Conservation (phyloP, 2,329 filamentous ascomycete species). For the Fusarium torulosum region DNA sequence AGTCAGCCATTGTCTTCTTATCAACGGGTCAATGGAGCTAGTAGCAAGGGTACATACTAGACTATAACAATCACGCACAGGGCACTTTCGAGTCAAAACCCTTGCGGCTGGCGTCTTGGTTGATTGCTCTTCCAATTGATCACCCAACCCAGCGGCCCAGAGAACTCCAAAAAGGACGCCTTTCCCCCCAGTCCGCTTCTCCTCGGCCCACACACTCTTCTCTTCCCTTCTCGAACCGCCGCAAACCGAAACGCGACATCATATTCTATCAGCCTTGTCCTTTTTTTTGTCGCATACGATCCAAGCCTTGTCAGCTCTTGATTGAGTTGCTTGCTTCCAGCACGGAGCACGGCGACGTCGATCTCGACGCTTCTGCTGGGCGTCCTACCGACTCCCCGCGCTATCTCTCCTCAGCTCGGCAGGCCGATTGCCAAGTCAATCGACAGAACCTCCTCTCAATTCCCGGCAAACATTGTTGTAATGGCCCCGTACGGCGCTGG, state of each 20-base stretch:
- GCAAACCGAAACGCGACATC: conserved; percentile 51
- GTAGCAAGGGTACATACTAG: conserved; percentile 33
- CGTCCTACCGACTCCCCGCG: conserved; percentile 20
- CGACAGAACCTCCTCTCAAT: conserved; percentile 15
- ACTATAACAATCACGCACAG: conserved; percentile 17
- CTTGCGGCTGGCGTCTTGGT: conserved; percentile 13
- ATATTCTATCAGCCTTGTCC: conserved; percentile 31
- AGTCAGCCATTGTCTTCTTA: conserved; percentile 16
- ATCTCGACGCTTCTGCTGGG: conserved; percentile 18
- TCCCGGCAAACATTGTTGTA: conserved; percentile 5
- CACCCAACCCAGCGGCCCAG: conserved; percentile 24
- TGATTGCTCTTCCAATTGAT: conserved; percentile 1
- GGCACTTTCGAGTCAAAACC: conserved; percentile 33
- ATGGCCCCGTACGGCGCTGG: conserved; percentile 47
- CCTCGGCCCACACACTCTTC: conserved; percentile 44
- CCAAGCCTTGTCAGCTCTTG: conserved; percentile 17
- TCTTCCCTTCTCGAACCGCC: conserved; percentile 52
- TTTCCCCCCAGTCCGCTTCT: conserved; percentile 45
- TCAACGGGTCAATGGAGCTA: background rate
- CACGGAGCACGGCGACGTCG: conserved; percentile 22
- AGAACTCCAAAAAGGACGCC: conserved; percentile 46
- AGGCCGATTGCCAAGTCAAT: conserved; percentile 15
- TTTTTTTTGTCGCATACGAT: conserved; percentile 8
- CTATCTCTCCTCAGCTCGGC: conserved; percentile 22
- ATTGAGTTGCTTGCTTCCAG: conserved; percentile 26